Evolutionary conservation across 169 alveolate species (phyloP), one percentile per base, ranked within the genome.

Genomic region (Plasmodium berghei): DNA sequence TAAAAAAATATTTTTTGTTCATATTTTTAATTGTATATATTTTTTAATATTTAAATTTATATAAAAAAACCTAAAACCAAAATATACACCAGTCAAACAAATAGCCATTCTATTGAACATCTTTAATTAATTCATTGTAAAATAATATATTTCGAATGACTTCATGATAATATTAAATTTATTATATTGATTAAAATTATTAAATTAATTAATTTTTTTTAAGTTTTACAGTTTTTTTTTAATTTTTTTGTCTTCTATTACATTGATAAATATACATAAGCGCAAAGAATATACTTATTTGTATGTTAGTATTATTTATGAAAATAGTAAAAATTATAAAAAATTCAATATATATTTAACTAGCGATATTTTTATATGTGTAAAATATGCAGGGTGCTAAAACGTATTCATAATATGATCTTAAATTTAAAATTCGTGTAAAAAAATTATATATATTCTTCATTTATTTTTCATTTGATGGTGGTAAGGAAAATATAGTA

Each of bases 401-500:
- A 56, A 46, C 12, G 58, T 42, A 26, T 18, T 18, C 48, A 20
- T 5, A 59, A 73, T 73, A 26, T 72, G 24, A 1, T 45, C 59
- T 73, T 42, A 73, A 56, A 59, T 73, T 73, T 58, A 73, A 73
- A 73, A 58, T 73, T 73, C 40, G 18, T 14, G 61, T 58, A 55
- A 55, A 16, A 55, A 55, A 12, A 55, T 55, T 55, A 55, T 10
- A 12, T n/a, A n/a, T 55, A 16, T 55, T 9, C 22, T 55, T 55
- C 22, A 14, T 67, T 83, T 62, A 83, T 83, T 83, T 83, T 22
- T 83, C 90, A 72, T 83, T 83, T n/a, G 90, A 40, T 59, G 90
- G 90, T 55, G 90, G 90, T 46, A 97, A 97, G 77, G 96, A 72
- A 92, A 98, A 96, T 59, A 93, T 95, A 22, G 97, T 98, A 75